Base-by-base conservation (phyloP, 495 filamentous ascomycete genomes). In the Penicillium turbatum region DNA sequence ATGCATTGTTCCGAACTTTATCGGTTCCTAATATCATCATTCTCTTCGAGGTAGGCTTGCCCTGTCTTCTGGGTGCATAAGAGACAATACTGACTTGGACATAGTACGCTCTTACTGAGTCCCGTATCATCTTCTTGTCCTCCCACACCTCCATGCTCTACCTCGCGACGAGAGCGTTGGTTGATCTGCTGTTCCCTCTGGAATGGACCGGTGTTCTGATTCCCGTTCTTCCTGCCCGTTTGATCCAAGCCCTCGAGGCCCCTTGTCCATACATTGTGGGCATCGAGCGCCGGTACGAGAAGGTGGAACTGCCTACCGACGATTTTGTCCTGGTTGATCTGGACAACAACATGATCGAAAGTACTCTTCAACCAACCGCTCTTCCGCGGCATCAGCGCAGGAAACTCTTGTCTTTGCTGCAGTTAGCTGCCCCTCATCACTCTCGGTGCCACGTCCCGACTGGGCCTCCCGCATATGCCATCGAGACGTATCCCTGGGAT, bases 261-360 rank as follows among this genome's bases (percentile, higher is more conserved):
- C 93, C 93, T 15, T 97, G 93, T 56, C 93, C 93, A 0, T 98
- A 97, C 63, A 96, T 98, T 53, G 88, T 96, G 16, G 93, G 93
- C 39, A 89, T 98, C 35, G 93, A 98, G 68, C 80, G 90, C 48
- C 82, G 93, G 36, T 98, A 97, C 70, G 93, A 97, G 56, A 86
- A 86, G 57, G 83, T 95, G 45, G 88, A 95, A 53, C 79, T 96
- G 31, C 93, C 93, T 0, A 89, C 95, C n/a, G 93, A 97, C 60
- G 93, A 97, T 64, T 97, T 92, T 65, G 91, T 97, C 15, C 72
- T 97, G 30, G 90, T 97, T 36, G 93, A 98, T 69, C 77, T 98
- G 35, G 93, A 98, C 72, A 81, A 86, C 62, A 87, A 97, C 62
- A 80, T 82, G 39, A 93, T 98, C 49, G 88, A 95, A 65, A 86